Base-by-base conservation (phyloP, 129 eudicot species). In the Silybum marianum region DNA sequence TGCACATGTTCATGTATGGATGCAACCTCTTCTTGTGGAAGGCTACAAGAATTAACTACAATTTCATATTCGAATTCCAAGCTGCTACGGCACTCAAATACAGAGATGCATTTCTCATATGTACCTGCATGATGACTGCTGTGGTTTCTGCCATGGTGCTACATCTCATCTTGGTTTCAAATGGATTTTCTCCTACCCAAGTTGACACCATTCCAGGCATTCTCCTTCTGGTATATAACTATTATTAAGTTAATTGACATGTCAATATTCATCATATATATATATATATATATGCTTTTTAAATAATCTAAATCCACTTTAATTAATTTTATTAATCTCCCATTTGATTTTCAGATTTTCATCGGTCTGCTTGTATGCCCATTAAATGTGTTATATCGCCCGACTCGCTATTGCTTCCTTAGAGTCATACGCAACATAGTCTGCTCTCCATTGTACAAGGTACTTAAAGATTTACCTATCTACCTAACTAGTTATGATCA, bases 391-490 rank as follows among this genome's bases (percentile, higher is more conserved):
- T 88, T 89, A 72, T 96, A 93, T 80, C 97, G 97, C 13, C 80
- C 98, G 18, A 95, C 98, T 1, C 92, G 98, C 12, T 95, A 78
- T 81, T 95, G 86, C 78, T 95, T 95, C 91, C 76, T 95, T 63
- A 85, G 86, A 83, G 91, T 95, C 77, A 89, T 92, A 11, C 94
- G 98, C 34, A 92, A 95, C 87, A 95, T 95, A 19, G 86, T 95
- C 1, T 92, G 89, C 85, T 96, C 99, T 86, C 98, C 99, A n/a
- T 93, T 96, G 83, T 93, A 96, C 76, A 96, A 91, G 98, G 99
- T 95, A 90, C 32, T 6, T 24, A 2, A 9, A 71, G 5, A n/a
- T 62, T 26, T 34, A 16, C 23, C 72, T 38, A 65, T 28, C 28
- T 36, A 51, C 23, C 72, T 38, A 65, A 28, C 28, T 36, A 51